phyloP scores from a whole-genome alignment of 345 rosid species.

The Sonneratia alba region DNA sequence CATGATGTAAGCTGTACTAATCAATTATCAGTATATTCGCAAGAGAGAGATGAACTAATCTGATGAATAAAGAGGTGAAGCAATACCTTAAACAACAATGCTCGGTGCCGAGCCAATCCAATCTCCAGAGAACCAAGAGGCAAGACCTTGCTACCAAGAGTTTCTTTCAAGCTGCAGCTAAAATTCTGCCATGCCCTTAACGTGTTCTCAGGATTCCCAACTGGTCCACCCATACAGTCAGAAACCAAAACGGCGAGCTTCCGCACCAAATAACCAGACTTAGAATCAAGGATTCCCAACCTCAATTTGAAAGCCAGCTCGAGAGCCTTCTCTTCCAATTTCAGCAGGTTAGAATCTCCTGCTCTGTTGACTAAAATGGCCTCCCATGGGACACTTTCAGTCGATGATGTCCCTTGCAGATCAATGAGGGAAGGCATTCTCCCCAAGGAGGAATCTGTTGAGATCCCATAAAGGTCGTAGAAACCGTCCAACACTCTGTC shows the following conservation, averaged over 20 bases:
- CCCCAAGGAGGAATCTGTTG: constrained; percentile 42
- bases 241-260: constrained; percentile 78
- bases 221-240: constrained; percentile 90
- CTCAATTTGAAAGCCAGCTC: constrained; percentile 53
- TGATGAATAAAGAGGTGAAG: background rate
- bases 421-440: constrained; percentile 84
- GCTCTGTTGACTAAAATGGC: constrained; percentile 80
- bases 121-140: constrained; percentile 88
- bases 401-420: constrained; percentile 64
- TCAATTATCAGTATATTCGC: background rate
- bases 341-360: constrained; percentile 62
- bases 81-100: constrained; percentile 71
- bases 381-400: constrained; percentile 64
- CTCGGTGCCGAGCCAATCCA: constrained; percentile 96
- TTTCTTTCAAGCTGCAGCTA: constrained; percentile 66
- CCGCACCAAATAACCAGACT: constrained; percentile 42
- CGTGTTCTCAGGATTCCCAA: constrained; percentile 62
- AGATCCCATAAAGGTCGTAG: constrained; percentile 72
- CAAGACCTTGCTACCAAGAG: constrained; percentile 74
- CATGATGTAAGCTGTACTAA: background rate
- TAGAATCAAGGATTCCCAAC: constrained; percentile 32
- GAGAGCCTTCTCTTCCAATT: constrained; percentile 69
- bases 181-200: constrained; percentile 70
- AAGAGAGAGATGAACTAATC: background rate
- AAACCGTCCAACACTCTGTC: constrained; percentile 98